A percentile compares a stretch with the other conserved stretches of the same genome.
These are phyloP conservation scores for Aspergillus ochraceus DNA, from an alignment of 2,329 filamentous ascomycete genomes.

Conservation along the genomic window DNA sequence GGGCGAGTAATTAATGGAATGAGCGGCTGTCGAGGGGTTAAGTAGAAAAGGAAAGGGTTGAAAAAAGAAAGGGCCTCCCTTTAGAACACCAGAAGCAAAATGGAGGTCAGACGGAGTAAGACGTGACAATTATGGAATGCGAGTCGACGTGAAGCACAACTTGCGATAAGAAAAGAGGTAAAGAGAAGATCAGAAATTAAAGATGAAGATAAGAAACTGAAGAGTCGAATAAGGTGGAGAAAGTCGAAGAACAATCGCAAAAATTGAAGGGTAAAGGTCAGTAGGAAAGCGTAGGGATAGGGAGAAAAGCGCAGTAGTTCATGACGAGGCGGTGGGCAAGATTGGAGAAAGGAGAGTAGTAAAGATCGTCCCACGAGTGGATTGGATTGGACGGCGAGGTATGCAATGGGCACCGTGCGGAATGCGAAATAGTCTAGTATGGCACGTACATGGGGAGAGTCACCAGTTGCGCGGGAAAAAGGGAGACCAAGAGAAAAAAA, in stretches of 20 bases:
- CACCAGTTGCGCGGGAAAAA: conserved; percentile 5
- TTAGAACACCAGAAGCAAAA: not conserved
- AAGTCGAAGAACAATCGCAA: not conserved
- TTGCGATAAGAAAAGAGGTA: not conserved
- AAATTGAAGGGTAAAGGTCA: not conserved
- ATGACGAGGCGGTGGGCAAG: conserved; percentile 20
- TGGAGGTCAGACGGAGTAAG: conserved; percentile 4
- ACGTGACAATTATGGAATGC: not conserved
- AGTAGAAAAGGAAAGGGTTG: too few relatives aligned
- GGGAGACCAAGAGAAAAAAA: not conserved
- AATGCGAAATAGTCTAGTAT: conserved; percentile 23
- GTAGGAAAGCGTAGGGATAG: conserved; percentile 16
- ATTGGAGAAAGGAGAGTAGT: conserved; percentile 15
- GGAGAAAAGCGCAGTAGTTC: conserved; percentile 13
- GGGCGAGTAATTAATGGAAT: not conserved
- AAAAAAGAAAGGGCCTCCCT: not conserved
- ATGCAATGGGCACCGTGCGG: conserved; percentile 18
- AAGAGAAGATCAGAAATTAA: not conserved
- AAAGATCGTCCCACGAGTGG: conserved; percentile 13
- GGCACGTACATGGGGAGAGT: conserved; percentile 8
- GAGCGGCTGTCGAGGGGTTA: not conserved
- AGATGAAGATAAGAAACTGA: not conserved
- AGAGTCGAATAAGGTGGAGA: not conserved
- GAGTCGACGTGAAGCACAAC: not conserved
- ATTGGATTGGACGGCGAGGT: conserved; percentile 18